Percentiles rank a stretch among this genome's conserved stretches.
These are phyloP conservation scores for Mortierella antarctica DNA, from an alignment of 192 early-diverging fungal species.

Conservation along the genomic window DNA sequence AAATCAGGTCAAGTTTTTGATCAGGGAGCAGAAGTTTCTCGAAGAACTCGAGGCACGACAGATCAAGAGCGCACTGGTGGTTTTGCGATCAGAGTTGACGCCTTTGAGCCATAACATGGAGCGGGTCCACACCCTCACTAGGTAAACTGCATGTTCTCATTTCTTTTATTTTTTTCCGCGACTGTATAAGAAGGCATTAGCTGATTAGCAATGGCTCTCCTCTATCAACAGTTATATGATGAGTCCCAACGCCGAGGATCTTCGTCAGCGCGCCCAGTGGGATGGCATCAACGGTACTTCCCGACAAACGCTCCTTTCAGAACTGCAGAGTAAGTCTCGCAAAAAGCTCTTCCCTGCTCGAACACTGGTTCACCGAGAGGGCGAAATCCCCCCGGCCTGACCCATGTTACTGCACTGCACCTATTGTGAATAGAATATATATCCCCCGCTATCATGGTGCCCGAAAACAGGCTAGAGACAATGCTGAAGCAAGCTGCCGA, in stretches of 20 bases:
- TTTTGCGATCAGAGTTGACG: constrained; percentile 85
- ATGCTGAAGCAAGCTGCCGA: constrained; percentile 85
- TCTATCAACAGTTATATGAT: constrained; percentile 71
- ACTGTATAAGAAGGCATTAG: background rate
- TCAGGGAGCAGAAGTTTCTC: constrained; percentile 91
- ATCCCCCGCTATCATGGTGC: constrained; percentile 87
- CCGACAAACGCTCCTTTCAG: constrained; percentile 66
- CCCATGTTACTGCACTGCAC: no score
- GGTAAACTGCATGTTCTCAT: constrained; percentile 51
- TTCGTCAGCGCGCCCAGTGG: constrained; percentile 79
- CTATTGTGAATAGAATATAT: constrained; percentile 68
- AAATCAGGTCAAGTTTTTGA: constrained; percentile 70
- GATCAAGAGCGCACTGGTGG: constrained; percentile 76
- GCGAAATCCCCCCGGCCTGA: no score
- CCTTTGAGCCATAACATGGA: constrained; percentile 75
- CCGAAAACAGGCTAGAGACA: constrained; percentile 83
- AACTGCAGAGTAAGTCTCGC: constrained; percentile 71
- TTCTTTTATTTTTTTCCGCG: constrained; percentile 34
- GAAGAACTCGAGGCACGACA: constrained; percentile 82
- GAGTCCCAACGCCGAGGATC: constrained; percentile 72
- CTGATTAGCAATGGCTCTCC: background rate
- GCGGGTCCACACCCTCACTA: constrained; percentile 80
- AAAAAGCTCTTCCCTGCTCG: no score
- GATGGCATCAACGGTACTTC: constrained; percentile 81
- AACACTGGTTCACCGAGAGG: no score